A percentile compares a stretch with the other conserved stretches of the same genome.
phyloP scores from a whole-genome alignment of 495 filamentous ascomycete species.

The Aspergillus nidulans region DNA sequence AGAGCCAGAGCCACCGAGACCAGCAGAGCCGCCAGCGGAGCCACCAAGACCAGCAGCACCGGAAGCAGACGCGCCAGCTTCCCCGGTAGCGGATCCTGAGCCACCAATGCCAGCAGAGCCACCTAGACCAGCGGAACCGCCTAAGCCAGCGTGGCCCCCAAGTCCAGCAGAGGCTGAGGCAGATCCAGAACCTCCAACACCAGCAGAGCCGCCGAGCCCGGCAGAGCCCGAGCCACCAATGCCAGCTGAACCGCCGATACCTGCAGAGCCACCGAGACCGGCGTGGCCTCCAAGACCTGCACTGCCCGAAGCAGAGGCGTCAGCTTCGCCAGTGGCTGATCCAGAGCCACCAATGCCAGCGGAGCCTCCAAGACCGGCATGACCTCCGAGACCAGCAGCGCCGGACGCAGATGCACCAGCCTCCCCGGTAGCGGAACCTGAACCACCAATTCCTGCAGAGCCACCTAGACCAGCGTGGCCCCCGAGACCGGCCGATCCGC shows the following conservation, averaged over 20 bases:
- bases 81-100: background rate
- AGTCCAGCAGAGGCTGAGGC: background rate
- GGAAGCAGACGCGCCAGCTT: background rate
- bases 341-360: background rate
- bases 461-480: background rate
- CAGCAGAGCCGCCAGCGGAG: background rate
- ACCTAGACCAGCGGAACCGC: background rate
- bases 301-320: conserved; percentile 14
- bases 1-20: background rate
- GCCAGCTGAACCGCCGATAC: too few relatives aligned
- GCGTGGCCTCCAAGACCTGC: background rate
- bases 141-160: background rate
- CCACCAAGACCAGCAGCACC: background rate
- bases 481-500: background rate
- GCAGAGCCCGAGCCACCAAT: background rate
- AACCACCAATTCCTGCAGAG: background rate
- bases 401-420: too few relatives aligned
- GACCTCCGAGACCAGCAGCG: background rate
- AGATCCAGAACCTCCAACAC: background rate
- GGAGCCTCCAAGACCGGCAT: background rate
- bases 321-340: background rate
- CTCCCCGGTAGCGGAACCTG: too few relatives aligned
- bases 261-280: background rate
- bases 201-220: background rate
- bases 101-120: background rate